These are phyloP conservation scores for Vitis vinifera DNA, from an alignment of 164 flowering plant genomes.

Conservation along the genomic window DNA sequence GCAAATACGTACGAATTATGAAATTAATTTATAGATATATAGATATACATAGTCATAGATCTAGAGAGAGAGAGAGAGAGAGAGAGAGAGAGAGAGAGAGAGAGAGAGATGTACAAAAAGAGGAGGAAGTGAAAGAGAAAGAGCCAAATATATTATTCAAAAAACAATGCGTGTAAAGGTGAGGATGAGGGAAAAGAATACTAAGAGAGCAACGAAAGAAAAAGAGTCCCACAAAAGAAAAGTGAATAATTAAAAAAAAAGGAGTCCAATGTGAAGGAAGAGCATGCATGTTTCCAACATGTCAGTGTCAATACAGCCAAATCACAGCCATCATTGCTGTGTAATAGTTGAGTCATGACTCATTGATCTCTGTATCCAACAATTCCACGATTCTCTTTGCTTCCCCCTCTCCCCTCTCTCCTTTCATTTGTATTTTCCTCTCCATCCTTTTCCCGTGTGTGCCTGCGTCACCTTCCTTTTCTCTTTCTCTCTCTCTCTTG, in stretches of 20 bases:
- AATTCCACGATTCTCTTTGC: conserved; percentile 12
- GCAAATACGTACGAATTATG: no score
- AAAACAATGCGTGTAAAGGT: no score
- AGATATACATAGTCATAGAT: no score
- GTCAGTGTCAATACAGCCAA: conserved; percentile 19
- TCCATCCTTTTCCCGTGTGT: neutral
- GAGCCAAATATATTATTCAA: no score
- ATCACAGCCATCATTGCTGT: neutral
- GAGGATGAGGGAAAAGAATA: no score
- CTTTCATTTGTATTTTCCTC: neutral
- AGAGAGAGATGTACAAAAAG: no score
- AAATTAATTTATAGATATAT: no score
- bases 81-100: no score
- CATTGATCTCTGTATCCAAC: conserved; percentile 16
- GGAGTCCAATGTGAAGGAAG: neutral
- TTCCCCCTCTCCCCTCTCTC: neutral
- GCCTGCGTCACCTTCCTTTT: neutral
- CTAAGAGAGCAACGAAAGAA: no score
- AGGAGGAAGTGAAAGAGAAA: no score
- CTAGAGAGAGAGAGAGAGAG: no score
- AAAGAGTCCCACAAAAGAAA: neutral
- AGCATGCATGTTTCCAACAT: conserved; percentile 8
- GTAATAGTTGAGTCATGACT: no score
- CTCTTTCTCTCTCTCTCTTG: neutral
- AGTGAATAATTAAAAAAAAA: neutral